Evolutionary conservation across 2,329 filamentous ascomycete species (phyloP), one percentile per base, ranked within the genome.

Genomic region (Pezicula neosporulosa): DNA sequence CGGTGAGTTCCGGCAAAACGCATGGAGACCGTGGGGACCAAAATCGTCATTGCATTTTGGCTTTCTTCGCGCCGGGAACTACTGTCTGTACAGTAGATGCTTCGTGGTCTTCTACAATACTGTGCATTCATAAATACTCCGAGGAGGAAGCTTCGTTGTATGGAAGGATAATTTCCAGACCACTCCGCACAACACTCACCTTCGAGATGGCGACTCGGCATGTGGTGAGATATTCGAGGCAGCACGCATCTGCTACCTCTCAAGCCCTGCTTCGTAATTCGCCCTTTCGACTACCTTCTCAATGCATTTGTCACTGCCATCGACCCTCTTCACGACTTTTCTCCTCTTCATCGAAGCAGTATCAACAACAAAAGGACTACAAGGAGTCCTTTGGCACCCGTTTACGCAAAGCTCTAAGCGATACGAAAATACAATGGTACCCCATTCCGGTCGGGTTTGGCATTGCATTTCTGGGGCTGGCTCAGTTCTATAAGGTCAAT

Each of bases 361-460:
- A 53, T 49, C 57, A 48, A 48, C 57, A 59, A 42, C 51, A 60
- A 28, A 43, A 52, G 15, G 50, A 65, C n/a, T 63, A 63, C 37
- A 60, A 64, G 44, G 64, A 63, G 18, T 60, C 63, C 4, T 67
- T 66, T 54, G 54, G 60, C 7, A 60, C 56, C n/a, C 55, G 82
- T 56, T 68, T 86, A 47, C 72, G 79, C 37, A 75, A 75, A 48
- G 83, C 85, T 36, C 75, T 85, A 59, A 72, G 76, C 37, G 76
- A 78, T 37, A 89, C 85, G 33, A 85, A 81, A 60, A 76, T 87
- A 52, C 79, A 85, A 74, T 90, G 86, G 86, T 82, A 85, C 66
- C 83, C 84, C 8, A 89, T 89, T 54, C 86, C 86, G 13, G 76
- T 89, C 43, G 83, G 78, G 10, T 70, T 89, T 9, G 86, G 86